These are phyloP conservation scores for Penicillium sumatraense DNA, from an alignment of 2,329 filamentous ascomycete genomes.

Conservation along the genomic window DNA sequence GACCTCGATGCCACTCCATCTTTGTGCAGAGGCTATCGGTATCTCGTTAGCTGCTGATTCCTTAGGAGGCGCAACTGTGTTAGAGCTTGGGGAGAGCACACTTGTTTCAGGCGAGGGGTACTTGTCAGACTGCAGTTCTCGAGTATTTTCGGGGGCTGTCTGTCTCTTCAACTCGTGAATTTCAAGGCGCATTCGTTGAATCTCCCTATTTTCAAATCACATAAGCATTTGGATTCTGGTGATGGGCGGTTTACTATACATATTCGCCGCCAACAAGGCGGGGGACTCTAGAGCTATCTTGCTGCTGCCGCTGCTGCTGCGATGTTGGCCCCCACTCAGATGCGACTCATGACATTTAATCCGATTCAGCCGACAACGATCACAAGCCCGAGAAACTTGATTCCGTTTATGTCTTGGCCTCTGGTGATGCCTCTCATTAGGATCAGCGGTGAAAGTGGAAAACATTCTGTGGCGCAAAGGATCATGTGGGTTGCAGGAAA, in stretches of 20 bases:
- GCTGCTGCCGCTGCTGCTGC: conserved; percentile 20
- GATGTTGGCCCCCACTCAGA: conserved; percentile 27
- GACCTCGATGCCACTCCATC: conserved; percentile 5
- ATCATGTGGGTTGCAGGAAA: background rate
- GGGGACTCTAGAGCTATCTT: background rate
- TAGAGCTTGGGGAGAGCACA: background rate
- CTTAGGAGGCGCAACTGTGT: background rate
- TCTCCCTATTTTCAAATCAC: background rate
- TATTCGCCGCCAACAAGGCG: conserved; percentile 6
- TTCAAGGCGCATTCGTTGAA: conserved; percentile 2
- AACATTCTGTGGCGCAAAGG: background rate
- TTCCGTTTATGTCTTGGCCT: conserved; percentile 18
- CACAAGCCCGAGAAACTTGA: conserved; percentile 31
- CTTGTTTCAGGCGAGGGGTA: conserved; percentile 3
- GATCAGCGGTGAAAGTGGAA: conserved; percentile 10
- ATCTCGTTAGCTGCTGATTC: background rate
- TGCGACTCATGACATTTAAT: conserved; percentile 32
- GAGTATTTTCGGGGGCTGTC: background rate
- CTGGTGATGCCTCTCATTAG: background rate
- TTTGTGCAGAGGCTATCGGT: background rate
- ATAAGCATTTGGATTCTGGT: background rate
- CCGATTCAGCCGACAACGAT: conserved; percentile 33
- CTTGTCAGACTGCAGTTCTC: conserved; percentile 2
- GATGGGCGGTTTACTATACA: background rate
- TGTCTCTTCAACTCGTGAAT: background rate